These are phyloP conservation scores for Clitoria ternatea DNA, from an alignment of 306 rosid species.

Conservation along the genomic window DNA sequence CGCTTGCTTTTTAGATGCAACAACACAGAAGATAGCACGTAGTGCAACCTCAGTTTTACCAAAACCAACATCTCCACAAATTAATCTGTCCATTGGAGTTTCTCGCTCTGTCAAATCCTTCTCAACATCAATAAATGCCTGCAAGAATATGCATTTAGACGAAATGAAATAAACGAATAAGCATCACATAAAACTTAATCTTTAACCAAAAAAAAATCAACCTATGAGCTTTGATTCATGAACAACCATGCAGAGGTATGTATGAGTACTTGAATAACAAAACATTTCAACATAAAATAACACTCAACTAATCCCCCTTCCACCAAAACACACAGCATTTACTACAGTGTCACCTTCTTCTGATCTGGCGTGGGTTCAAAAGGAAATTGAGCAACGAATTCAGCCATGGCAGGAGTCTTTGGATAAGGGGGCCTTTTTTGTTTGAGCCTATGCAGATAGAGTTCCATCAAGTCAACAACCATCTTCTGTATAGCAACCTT, in stretches of 20 bases:
- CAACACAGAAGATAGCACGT: constrained; percentile 80
- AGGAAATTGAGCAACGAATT: constrained; percentile 65
- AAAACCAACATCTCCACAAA: constrained; percentile 98
- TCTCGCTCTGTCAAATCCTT: constrained; percentile 76
- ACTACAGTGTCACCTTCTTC: constrained; percentile 46
- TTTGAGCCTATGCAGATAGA: constrained; percentile 83
- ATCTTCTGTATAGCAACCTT: constrained; percentile 93
- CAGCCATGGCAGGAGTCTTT: constrained; percentile 38
- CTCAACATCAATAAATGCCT: constrained; percentile 92
- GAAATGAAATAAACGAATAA: constrained; percentile 19
- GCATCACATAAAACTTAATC: constrained; percentile 6
- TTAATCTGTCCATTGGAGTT: constrained; percentile 95
- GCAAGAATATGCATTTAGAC: constrained; percentile 21
- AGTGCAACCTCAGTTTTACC: constrained; percentile 99
- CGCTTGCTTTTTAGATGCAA: constrained; percentile 84
- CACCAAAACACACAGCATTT: background rate
- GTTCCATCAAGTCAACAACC: constrained; percentile 98
- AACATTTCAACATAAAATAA: constrained; percentile 2
- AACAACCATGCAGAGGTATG: background rate
- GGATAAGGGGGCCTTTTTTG: constrained; percentile 84
- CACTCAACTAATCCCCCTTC: background rate
- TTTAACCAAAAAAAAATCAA: background rate
- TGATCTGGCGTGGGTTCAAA: constrained; percentile 88
- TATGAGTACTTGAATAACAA: background rate
- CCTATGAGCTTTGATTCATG: background rate